These are phyloP conservation scores for Tricholoma sp. DNA, from an alignment of 768 basidiomycete genomes.

Conservation along the genomic window DNA sequence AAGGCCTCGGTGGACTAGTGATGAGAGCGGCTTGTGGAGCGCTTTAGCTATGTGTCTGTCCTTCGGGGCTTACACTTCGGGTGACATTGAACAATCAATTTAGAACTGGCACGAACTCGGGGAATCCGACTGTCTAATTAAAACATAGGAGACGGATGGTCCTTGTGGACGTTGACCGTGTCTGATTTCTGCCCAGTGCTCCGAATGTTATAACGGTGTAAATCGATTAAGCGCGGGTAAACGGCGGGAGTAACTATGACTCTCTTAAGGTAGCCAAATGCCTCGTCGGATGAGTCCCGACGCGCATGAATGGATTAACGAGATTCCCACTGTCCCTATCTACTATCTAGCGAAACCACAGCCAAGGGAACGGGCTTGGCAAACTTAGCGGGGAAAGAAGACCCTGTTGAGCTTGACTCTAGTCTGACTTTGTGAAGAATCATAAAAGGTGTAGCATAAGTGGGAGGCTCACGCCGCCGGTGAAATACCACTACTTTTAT, in stretches of 20 bases:
- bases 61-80: no score
- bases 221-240: conserved; percentile 77
- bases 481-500: conserved; percentile 84
- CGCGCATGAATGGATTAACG: conserved; percentile 35
- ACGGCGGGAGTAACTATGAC: conserved; percentile 76
- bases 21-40: no score
- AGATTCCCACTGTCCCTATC: neutral
- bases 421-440: conserved; percentile 84
- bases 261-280: conserved; percentile 76
- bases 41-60: no score
- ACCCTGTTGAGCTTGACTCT: conserved; percentile 85
- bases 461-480: conserved; percentile 75
- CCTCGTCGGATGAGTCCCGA: conserved; percentile 26
- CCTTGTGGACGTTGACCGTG: no score
- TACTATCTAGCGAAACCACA: neutral
- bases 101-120: no score
- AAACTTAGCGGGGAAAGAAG: conserved; percentile 61
- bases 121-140: no score
- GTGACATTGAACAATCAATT: no score
- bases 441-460: conserved; percentile 79
- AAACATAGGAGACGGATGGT: no score
- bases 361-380: conserved; percentile 34
- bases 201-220: conserved; percentile 57
- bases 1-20: no score
- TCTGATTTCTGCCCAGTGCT: no score